Conservation (phyloP, 352 stramenopile genomes). For the Globisporangium alternatum region DNA sequence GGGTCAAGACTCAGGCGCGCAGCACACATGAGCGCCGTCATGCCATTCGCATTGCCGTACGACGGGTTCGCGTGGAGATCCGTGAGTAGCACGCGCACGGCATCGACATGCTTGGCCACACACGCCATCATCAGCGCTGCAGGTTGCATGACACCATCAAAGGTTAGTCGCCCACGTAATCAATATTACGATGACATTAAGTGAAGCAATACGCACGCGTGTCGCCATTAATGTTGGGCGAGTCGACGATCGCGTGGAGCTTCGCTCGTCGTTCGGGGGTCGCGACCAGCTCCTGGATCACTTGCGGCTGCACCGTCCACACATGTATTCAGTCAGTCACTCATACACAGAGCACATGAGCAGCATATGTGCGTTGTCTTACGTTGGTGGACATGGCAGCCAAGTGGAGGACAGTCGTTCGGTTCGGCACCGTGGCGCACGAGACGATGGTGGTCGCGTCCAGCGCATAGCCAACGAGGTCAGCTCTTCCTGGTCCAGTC, state of each 20-base stretch:
- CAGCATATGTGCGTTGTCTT: constrained; percentile 4
- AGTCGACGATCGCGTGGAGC: constrained; percentile 44
- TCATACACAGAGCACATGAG: background rate
- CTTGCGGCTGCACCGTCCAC: constrained; percentile 29
- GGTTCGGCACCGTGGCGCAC: constrained; percentile 56
- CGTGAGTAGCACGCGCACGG: constrained; percentile 41
- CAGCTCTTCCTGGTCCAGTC: constrained; percentile 43
- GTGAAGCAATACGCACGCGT: constrained; percentile 42
- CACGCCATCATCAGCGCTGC: constrained; percentile 86
- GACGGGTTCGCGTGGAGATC: constrained; percentile 39
- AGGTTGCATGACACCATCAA: background rate
- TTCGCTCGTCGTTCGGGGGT: constrained; percentile 49
- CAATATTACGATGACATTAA: too few species aligned
- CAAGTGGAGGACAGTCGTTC: constrained; percentile 75
- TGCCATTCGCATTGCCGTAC: constrained; percentile 43
- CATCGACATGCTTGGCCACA: constrained; percentile 67
- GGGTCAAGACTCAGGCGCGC: constrained; percentile 45
- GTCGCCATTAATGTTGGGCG: constrained; percentile 69
- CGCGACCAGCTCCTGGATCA: constrained; percentile 54
- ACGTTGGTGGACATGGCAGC: constrained; percentile 75
- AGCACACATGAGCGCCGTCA: constrained; percentile 82
- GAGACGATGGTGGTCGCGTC: constrained; percentile 59
- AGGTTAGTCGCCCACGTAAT: background rate
- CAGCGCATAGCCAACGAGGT: constrained; percentile 52
- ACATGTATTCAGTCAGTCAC: background rate